Evolutionary conservation across 2,329 filamentous ascomycete genomes (phyloP).

Genomic region (Zymoseptoria crescenta): DNA sequence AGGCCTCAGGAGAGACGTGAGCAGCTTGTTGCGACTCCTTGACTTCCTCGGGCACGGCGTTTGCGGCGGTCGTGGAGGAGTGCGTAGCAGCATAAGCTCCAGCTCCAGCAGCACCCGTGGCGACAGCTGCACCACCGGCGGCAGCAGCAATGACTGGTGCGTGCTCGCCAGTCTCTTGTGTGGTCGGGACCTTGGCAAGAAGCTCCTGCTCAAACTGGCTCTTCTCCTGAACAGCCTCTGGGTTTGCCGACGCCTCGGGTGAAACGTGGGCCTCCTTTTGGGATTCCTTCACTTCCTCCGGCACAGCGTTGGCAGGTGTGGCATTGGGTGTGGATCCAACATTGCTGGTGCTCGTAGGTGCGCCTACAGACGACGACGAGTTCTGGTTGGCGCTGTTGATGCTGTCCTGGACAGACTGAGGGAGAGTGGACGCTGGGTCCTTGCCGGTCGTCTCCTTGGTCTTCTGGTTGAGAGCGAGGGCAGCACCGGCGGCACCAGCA

Average conservation of each 20-base stretch:
- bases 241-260: conserved; percentile 65
- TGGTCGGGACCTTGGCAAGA: conserved; percentile 48
- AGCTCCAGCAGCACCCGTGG: conserved; percentile 1
- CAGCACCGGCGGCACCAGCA: conserved; percentile 36
- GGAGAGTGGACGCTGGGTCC: conserved; percentile 40
- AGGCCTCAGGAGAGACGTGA: conserved; percentile 58
- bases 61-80: conserved; percentile 8
- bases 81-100: not conserved
- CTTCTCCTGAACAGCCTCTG: conserved; percentile 68
- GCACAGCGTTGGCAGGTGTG: conserved; percentile 16
- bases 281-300: conserved; percentile 23
- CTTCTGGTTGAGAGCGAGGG: conserved; percentile 32
- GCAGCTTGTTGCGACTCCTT: conserved; percentile 25
- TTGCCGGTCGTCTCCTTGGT: conserved; percentile 35
- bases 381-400: conserved; percentile 28
- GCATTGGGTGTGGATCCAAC: conserved; percentile 3
- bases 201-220: conserved; percentile 66
- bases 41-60: conserved; percentile 23
- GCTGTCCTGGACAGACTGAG: conserved; percentile 38
- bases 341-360: not conserved
- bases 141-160: conserved; percentile 36
- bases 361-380: not conserved
- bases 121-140: conserved; percentile 28
- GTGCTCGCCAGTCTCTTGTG: conserved; percentile 37
- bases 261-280: conserved; percentile 34